Conservation (phyloP, 2,329 filamentous ascomycete species). For the Tetracladium maxilliforme region DNA sequence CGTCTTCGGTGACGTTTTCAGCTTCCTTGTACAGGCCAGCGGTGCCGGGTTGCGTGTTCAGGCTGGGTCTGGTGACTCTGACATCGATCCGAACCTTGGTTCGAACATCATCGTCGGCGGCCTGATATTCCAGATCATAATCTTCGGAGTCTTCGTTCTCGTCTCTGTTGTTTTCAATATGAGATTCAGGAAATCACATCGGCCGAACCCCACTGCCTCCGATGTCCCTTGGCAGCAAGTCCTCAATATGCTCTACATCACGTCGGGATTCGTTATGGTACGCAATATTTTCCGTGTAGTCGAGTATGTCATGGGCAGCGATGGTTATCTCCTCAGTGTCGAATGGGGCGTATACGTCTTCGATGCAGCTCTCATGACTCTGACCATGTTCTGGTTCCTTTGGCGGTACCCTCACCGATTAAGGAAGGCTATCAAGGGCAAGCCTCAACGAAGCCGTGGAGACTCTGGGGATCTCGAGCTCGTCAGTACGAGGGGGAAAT, state of each 20-base stretch:
- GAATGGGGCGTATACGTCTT: slow-evolving; percentile 29
- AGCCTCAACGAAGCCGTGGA: no score
- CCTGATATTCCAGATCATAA: slow-evolving; percentile 12
- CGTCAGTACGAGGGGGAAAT: no score
- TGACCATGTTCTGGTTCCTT: slow-evolving; percentile 8
- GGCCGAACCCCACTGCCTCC: slow-evolving; percentile 7
- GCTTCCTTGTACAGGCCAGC: slow-evolving; percentile 14
- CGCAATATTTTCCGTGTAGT: slow-evolving; percentile 29
- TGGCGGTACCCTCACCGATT: slow-evolving; percentile 10
- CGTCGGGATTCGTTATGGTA: slow-evolving; percentile 21
- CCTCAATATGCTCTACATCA: slow-evolving; percentile 19
- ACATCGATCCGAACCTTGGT: slow-evolving; percentile 3
- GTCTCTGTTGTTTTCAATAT: slow-evolving; percentile 9
- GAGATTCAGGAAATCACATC: slow-evolving; percentile 8
- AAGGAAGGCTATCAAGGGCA: no score
- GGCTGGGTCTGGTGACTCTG: slow-evolving; percentile 10
- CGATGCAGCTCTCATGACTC: slow-evolving; percentile 24
- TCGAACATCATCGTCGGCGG: slow-evolving; percentile 8
- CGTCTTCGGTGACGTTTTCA: slow-evolving; percentile 14
- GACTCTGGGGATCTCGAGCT: no score
- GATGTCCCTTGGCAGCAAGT: slow-evolving; percentile 17
- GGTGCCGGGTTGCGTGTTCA: slow-evolving; percentile 14
- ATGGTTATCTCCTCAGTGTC: slow-evolving; percentile 21
- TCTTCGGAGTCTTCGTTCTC: slow-evolving; percentile 12
- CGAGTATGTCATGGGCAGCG: slow-evolving; percentile 27